phyloP scores from a whole-genome alignment of 2,329 filamentous ascomycete genomes.

The Zopfia rhizophila region DNA sequence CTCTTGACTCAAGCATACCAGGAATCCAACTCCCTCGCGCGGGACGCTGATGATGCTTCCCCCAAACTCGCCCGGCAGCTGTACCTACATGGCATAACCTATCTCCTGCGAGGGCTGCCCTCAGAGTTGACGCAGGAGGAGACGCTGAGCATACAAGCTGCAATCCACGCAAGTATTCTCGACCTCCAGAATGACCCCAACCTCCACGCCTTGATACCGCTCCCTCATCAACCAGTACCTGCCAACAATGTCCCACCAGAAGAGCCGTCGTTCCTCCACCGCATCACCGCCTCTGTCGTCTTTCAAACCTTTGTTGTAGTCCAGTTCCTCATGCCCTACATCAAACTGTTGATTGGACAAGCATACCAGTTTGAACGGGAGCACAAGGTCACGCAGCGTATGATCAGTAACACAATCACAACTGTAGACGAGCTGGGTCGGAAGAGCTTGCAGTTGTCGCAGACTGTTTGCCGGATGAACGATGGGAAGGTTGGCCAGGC shows the following conservation, averaged over 20 bases:
- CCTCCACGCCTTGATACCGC: conserved; percentile 27
- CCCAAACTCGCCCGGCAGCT: conserved; percentile 67
- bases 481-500: conserved; percentile 72
- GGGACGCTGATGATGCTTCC: conserved; percentile 45
- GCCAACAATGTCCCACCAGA: conserved; percentile 19
- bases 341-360: conserved; percentile 64
- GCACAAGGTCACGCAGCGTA: conserved; percentile 70
- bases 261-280: conserved; percentile 66
- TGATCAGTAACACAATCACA: conserved; percentile 63
- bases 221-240: conserved; percentile 15
- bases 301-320: conserved; percentile 68
- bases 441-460: conserved; percentile 62
- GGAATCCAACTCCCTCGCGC: conserved; percentile 53
- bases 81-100: conserved; percentile 71
- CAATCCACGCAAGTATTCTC: conserved; percentile 56
- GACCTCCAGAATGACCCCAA: conserved; percentile 23
- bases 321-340: conserved; percentile 70
- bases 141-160: conserved; percentile 60
- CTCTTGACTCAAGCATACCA: conserved; percentile 59
- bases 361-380: conserved; percentile 72
- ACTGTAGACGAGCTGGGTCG: conserved; percentile 66
- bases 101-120: conserved; percentile 72
- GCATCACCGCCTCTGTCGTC: conserved; percentile 65
- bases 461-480: conserved; percentile 68
- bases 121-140: conserved; percentile 67